Conservation (phyloP, 441 rosid genomes). For the Gossypium davidsonii region DNA sequence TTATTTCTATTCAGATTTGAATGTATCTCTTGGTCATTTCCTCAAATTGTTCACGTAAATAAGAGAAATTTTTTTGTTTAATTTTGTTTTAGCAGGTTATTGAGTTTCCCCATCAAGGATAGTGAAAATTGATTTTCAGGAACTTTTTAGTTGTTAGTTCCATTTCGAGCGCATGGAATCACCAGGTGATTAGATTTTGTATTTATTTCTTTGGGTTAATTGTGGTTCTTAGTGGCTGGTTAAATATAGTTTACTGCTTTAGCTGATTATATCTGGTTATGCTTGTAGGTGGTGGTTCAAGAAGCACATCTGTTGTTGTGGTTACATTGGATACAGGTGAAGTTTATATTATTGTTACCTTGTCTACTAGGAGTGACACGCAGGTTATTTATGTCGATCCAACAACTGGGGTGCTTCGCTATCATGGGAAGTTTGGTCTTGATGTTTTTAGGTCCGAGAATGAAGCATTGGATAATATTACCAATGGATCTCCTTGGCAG, state of each 20-base stretch:
- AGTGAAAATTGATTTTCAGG: conserved; percentile 21
- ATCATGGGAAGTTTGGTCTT: conserved; percentile 59
- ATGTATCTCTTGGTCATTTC: neutral
- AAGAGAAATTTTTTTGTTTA: neutral
- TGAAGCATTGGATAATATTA: conserved; percentile 68
- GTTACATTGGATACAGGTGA: conserved; percentile 67
- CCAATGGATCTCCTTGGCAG: conserved; percentile 57
- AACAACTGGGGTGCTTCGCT: conserved; percentile 70
- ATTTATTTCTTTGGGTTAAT: neutral
- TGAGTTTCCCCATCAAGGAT: conserved; percentile 15
- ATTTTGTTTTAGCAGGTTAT: conserved; percentile 18
- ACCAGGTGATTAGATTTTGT: conserved; percentile 23
- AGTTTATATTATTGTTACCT: conserved; percentile 60
- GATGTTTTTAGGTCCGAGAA: conserved; percentile 73
- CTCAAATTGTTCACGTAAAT: neutral
- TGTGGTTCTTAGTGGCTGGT: neutral
- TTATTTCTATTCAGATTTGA: neutral
- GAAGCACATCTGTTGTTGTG: conserved; percentile 65
- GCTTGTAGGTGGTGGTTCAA: conserved; percentile 45
- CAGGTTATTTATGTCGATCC: conserved; percentile 88
- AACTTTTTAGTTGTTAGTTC: conserved; percentile 18
- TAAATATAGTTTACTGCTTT: neutral
- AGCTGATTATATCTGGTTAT: conserved; percentile 5
- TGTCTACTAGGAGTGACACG: conserved; percentile 58
- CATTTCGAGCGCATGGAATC: conserved; percentile 57